These are phyloP conservation scores for Venturia carpophila DNA, from an alignment of 2,329 filamentous ascomycete genomes.

Conservation along the genomic window DNA sequence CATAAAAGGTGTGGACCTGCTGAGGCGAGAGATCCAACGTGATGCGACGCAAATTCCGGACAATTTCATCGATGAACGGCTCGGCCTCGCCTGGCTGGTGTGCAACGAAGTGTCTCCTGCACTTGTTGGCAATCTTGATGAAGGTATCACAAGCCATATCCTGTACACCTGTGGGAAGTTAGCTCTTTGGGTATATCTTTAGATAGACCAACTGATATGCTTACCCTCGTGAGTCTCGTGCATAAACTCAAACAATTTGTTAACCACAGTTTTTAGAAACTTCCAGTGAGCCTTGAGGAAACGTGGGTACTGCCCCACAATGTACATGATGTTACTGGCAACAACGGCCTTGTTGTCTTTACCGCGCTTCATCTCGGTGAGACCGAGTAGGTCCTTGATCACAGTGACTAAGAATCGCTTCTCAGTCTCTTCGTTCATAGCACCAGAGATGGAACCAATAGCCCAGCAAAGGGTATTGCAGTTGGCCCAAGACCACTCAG, in stretches of 20 bases:
- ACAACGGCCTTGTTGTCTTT: slow-evolving; percentile 99
- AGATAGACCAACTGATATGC: slow-evolving; percentile 24
- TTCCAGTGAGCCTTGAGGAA: slow-evolving; percentile 99
- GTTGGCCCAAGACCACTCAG: slow-evolving; percentile 99
- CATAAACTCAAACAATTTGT: slow-evolving; percentile 99
- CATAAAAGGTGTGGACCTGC: slow-evolving; percentile 97
- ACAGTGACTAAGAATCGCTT: slow-evolving; percentile 98
- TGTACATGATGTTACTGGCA: slow-evolving; percentile 99
- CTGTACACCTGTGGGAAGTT: slow-evolving; percentile 62
- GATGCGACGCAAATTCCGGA: slow-evolving; percentile 90
- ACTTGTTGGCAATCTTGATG: slow-evolving; percentile 99
- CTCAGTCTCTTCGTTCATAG: slow-evolving; percentile 99
- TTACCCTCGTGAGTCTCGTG: slow-evolving; percentile 95
- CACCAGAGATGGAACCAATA: slow-evolving; percentile 94
- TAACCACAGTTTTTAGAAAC: slow-evolving; percentile 98
- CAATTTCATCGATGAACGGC: slow-evolving; percentile 97
- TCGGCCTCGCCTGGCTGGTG: slow-evolving; percentile 90
- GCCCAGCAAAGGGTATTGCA: slow-evolving; percentile 99
- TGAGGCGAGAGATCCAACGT: slow-evolving; percentile 92
- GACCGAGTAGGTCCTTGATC: slow-evolving; percentile 91
- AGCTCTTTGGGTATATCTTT: neutral
- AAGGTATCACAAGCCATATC: slow-evolving; percentile 99
- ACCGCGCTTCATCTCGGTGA: slow-evolving; percentile 98
- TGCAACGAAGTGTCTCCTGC: slow-evolving; percentile 92
- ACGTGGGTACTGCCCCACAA: slow-evolving; percentile 95